A percentile compares a stretch with the other conserved stretches of the same genome.
phyloP scores from a whole-genome alignment of 2,329 filamentous ascomycete species.

The Neopestalotiopsis clavispora region DNA sequence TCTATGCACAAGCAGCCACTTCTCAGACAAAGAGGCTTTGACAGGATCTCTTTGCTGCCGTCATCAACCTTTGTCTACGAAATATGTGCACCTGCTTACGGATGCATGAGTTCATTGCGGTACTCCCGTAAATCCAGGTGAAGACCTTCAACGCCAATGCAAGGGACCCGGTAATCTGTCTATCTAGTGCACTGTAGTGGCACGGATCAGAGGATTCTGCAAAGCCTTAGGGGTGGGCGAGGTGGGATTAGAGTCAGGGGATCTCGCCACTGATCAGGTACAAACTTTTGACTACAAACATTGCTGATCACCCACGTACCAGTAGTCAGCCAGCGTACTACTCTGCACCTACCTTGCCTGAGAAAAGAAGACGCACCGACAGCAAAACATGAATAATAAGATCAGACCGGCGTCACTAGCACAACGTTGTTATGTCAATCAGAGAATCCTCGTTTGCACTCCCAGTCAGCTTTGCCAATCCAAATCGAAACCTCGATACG shows the following conservation, averaged over 20 bases:
- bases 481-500: neutral
- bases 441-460: neutral
- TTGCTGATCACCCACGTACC: neutral
- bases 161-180: conserved; percentile 14
- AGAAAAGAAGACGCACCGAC: neutral
- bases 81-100: neutral
- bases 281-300: neutral
- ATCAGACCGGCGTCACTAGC: neutral
- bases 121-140: neutral
- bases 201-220: neutral
- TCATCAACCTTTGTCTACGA: neutral
- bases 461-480: neutral
- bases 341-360: neutral
- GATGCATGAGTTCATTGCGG: neutral
- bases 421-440: neutral
- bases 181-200: neutral
- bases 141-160: conserved; percentile 8
- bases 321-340: too few relatives aligned
- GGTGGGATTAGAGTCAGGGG: neutral
- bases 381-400: neutral
- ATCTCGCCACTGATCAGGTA: neutral
- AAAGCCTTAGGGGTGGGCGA: neutral
- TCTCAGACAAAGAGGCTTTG: neutral
- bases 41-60: neutral
- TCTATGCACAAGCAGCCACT: neutral